A percentile compares a stretch with the other conserved stretches of the same genome.
Conservation (phyloP, 164 flowering plant genomes). For the Houttuynia cordata region DNA sequence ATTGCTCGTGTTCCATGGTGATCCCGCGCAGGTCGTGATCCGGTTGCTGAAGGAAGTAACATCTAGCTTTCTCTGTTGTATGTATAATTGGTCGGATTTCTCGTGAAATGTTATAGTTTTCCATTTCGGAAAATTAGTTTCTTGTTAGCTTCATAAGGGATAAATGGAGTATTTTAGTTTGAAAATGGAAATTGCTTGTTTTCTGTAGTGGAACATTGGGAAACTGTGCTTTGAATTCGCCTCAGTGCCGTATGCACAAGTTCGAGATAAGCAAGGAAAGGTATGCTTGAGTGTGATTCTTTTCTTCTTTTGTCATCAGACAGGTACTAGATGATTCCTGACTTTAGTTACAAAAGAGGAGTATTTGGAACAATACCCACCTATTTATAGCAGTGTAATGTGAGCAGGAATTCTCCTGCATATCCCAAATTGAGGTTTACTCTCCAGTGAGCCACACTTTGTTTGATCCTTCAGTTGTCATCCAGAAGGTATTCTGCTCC, state of each 20-base stretch:
- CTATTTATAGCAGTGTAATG: neutral
- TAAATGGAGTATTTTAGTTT: no score
- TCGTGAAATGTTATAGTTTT: no score
- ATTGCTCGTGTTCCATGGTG: constrained; percentile 65
- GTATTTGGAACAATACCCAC: neutral
- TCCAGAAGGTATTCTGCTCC: constrained; percentile 39
- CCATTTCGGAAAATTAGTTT: no score
- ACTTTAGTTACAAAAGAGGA: no score
- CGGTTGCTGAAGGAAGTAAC: constrained; percentile 62
- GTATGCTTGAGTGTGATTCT: constrained; percentile 17
- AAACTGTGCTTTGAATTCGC: constrained; percentile 83
- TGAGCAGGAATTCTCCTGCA: constrained; percentile 51
- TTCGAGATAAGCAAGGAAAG: constrained; percentile 56
- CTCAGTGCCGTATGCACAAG: constrained; percentile 79
- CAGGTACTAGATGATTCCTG: neutral
- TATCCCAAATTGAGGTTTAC: constrained; percentile 62
- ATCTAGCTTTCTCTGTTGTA: neutral
- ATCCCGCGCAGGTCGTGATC: constrained; percentile 49
- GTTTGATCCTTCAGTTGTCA: constrained; percentile 67
- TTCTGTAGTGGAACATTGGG: constrained; percentile 70
- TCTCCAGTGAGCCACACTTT: constrained; percentile 94
- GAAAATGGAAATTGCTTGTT: neutral
- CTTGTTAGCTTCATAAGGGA: no score
- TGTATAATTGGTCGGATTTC: neutral
- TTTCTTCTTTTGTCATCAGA: neutral